phyloP scores from a whole-genome alignment of 2,329 filamentous ascomycete species.

The Monosporascus sp. region DNA sequence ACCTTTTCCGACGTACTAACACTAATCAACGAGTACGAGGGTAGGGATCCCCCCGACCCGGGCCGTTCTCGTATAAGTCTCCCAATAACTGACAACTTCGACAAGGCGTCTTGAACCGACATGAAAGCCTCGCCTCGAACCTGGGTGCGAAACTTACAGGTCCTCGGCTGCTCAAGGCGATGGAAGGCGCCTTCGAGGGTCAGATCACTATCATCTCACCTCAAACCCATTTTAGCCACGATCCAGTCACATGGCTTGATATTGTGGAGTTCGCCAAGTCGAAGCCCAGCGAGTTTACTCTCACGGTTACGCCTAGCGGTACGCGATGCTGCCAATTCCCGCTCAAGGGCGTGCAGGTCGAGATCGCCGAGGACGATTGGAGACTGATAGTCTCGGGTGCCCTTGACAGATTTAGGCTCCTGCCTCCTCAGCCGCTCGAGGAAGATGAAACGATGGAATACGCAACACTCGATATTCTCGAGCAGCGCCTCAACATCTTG shows the following conservation, averaged over 20 bases:
- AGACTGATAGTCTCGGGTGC: slow-evolving; percentile 77
- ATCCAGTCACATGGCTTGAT: slow-evolving; percentile 70
- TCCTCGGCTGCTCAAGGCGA: slow-evolving; percentile 76
- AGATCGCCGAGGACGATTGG: slow-evolving; percentile 86
- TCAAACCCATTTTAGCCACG: slow-evolving; percentile 52
- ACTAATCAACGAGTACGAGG: slow-evolving; percentile 73
- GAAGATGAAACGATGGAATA: slow-evolving; percentile 85
- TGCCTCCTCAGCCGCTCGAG: slow-evolving; percentile 72
- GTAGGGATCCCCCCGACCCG: slow-evolving; percentile 25
- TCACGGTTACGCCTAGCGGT: slow-evolving; percentile 64
- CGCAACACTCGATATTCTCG: slow-evolving; percentile 76
- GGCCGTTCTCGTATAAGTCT: slow-evolving; percentile 1
- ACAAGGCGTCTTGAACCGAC: slow-evolving; percentile 68
- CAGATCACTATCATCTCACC: slow-evolving; percentile 53
- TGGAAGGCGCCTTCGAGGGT: slow-evolving; percentile 80
- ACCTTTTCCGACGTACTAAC: slow-evolving; percentile 68
- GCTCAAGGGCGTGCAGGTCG: slow-evolving; percentile 73
- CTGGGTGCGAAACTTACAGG: slow-evolving; percentile 78
- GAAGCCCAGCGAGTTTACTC: slow-evolving; percentile 71
- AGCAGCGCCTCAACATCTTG: slow-evolving; percentile 69
- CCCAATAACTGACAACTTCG: slow-evolving; percentile 10
- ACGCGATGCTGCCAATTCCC: slow-evolving; percentile 73
- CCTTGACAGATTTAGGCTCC: slow-evolving; percentile 65
- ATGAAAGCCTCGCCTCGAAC: slow-evolving; percentile 82
- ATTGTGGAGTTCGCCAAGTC: slow-evolving; percentile 78